These are phyloP conservation scores for Rhypophila decipiens DNA, from an alignment of 495 filamentous ascomycete genomes.

Conservation along the genomic window DNA sequence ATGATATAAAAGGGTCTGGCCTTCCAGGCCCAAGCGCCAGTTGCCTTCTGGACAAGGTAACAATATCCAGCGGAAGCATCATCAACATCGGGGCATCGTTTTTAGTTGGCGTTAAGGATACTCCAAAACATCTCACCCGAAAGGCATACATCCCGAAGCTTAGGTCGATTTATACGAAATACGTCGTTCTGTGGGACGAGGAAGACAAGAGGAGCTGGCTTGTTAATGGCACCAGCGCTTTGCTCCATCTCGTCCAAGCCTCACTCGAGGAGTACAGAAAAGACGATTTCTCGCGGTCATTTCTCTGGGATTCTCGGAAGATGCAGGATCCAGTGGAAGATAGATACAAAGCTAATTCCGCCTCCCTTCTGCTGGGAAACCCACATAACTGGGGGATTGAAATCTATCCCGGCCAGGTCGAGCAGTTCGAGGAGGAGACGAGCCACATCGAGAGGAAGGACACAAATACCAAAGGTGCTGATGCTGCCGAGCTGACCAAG, in stretches of 20 bases:
- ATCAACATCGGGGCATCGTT: slow-evolving; percentile 14
- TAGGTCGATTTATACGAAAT: slow-evolving; percentile 13
- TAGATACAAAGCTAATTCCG: neutral
- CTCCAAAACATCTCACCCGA: slow-evolving; percentile 11
- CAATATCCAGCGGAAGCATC: slow-evolving; percentile 16
- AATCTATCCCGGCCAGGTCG: slow-evolving; percentile 3
- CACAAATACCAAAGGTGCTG: neutral
- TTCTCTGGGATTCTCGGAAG: neutral
- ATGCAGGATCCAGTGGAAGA: neutral
- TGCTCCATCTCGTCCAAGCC: slow-evolving; percentile 25
- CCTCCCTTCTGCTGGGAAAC: slow-evolving; percentile 15
- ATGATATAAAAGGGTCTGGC: neutral
- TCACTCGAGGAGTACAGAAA: slow-evolving; percentile 11
- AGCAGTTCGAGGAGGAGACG: neutral
- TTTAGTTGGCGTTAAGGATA: slow-evolving; percentile 17
- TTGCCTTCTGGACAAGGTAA: slow-evolving; percentile 16
- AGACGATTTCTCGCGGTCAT: slow-evolving; percentile 6
- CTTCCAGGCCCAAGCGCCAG: slow-evolving; percentile 5
- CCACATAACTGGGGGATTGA: slow-evolving; percentile 14
- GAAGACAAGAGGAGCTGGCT: slow-evolving; percentile 27
- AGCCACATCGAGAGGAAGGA: neutral
- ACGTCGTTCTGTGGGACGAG: slow-evolving; percentile 25
- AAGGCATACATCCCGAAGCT: slow-evolving; percentile 14
- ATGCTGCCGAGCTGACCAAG: too few species aligned
- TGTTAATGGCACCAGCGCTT: slow-evolving; percentile 22